Evolutionary conservation across 2,329 filamentous ascomycete species (phyloP), one percentile per base, ranked within the genome.

Genomic region (Colletotrichum abscissum): DNA sequence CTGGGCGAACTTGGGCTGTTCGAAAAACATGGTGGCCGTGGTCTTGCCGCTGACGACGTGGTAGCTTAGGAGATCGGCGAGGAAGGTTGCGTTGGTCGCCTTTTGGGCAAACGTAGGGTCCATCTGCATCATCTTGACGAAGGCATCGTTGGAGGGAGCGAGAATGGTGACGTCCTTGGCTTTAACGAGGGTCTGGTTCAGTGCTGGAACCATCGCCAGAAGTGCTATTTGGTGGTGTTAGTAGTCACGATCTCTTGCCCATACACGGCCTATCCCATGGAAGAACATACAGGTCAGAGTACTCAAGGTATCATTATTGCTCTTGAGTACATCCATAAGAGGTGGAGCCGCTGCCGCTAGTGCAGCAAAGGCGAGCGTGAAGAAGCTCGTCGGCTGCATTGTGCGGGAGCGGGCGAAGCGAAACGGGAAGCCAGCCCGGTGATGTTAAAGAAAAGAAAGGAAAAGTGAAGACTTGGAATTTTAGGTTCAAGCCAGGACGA

Each of bases 41-140:
- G 91, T 84, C n/a, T 85, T 86, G 67, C 86, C 87, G 67, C 86
- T 83, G 55, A 92, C 82, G 68, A 92, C 86, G 81, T 93, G 91
- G 81, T 93, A 93, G 63, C 86, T 81, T 4, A 93, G 85, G 38
- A 92, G 85, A 42, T 81, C 79, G 33, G 84, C 79, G 5, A 85
- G 82, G 12, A 88, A 82, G 22, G 88, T 77, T 66, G 84, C 84
- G 55, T 83, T 82, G 57, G 78, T 80, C 59, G 65, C 70, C 14
- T 75, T 73, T 22, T 77, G 79, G 78, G 78, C 77, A n/a, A 82
- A 79, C 26, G 79, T 78, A 0, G 80, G 79, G 26, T 79, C 79
- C 33, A 78, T 74, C 9, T 77, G 74, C 26, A 81, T 80, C 5
- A 82, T 77, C 5, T 76, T 75, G 12, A 62, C 76, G 81, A 92